Evolutionary conservation across 2,329 filamentous ascomycete genomes (phyloP), one percentile per base, ranked within the genome.

Genomic region (Eutypa lata): DNA sequence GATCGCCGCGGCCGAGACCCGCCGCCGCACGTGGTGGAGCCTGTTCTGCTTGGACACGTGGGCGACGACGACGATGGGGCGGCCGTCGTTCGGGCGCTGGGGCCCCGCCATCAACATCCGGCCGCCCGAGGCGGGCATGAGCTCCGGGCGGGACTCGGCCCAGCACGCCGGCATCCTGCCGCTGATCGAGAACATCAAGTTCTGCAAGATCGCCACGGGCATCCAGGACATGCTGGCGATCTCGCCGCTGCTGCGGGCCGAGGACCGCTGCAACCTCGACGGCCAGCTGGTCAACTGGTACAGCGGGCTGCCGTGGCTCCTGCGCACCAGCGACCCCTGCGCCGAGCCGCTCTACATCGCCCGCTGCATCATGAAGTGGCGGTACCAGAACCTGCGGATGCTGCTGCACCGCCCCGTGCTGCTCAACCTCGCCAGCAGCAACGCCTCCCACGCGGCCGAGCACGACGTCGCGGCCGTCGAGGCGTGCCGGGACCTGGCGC

Each of bases 311-410:
- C 89, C 88, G 4, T 82, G 82, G 75, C 75, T 88, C 14, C 74
- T 88, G 33, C 77, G 82, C 58, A 81, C 83, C 19, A 81, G 75
- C 11, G 84, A 90, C 52, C 82, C 86, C 10, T 89, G 86, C 64
- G 84, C 87, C 0, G 86, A 89, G 59, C 83, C 86, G 2, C 79
- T 91, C 18, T 84, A 83, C 57, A 86, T 87, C 47, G 83, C 86
- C 1, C 80, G 88, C 48, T 84, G 84, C 57, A 81, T 91, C 61
- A 90, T 91, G 86, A 88, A 89, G 68, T 92, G 89, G 89, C 81
- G 89, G 14, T 92, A 89, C 65, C 85, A 89, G 65, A 91, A 90
- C 61, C 79, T 91, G 46, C 85, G 88, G 46, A 87, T 91, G 71
- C 79, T 92, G 1, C 80, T 92, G 21, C 86, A 91, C 67, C 79